phyloP scores from a whole-genome alignment of 1,284 basidiomycete genomes.

The Papiliotrema fonsecae region DNA sequence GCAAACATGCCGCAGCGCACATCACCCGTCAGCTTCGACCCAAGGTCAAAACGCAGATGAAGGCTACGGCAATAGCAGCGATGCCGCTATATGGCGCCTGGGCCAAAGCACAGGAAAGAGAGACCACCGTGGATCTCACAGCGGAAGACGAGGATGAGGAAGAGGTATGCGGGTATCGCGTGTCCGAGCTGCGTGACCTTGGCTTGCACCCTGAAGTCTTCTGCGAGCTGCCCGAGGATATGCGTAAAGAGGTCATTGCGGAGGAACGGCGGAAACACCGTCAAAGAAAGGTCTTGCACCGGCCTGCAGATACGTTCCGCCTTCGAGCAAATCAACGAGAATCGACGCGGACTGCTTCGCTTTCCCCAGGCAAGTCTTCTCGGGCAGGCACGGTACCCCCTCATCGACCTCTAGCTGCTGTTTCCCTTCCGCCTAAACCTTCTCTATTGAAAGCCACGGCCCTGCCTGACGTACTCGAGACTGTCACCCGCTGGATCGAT shows the following conservation, averaged over 20 bases:
- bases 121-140: constrained; percentile 14
- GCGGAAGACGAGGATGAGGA: constrained; percentile 7
- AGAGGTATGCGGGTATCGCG: constrained; percentile 22
- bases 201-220: constrained; percentile 67
- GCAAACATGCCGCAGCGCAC: constrained; percentile 33
- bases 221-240: constrained; percentile 63
- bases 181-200: constrained; percentile 57
- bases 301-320: constrained; percentile 23
- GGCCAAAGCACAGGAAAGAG: constrained; percentile 15
- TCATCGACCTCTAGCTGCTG: constrained; percentile 17
- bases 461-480: constrained; percentile 57
- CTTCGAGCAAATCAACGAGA: constrained; percentile 18
- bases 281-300: constrained; percentile 45
- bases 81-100: constrained; percentile 37
- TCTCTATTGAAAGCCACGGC: constrained; percentile 50
- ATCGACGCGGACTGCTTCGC: constrained; percentile 11
- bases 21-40: constrained; percentile 42
- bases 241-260: constrained; percentile 63
- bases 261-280: constrained; percentile 49
- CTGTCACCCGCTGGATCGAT: constrained; percentile 69
- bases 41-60: constrained; percentile 38
- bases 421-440: constrained; percentile 29
- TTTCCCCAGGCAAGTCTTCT: constrained; percentile 15
- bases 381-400: constrained; percentile 18
- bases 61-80: constrained; percentile 27